Evolutionary conservation across 345 rosid species (phyloP).

Genomic region (Mangifera indica): DNA sequence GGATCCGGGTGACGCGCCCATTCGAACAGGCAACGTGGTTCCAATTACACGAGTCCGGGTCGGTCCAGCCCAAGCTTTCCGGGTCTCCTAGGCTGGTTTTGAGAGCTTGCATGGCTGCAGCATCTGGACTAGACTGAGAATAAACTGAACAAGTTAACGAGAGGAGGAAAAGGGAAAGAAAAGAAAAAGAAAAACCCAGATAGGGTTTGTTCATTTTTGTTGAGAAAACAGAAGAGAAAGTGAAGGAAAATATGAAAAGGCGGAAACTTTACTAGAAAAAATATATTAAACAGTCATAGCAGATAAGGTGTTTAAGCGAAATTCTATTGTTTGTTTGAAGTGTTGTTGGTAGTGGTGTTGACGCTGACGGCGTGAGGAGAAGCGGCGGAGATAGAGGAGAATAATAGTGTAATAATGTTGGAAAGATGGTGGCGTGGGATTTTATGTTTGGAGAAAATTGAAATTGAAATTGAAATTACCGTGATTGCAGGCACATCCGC

Average conservation of each 20-base stretch:
- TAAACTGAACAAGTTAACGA: constrained; percentile 22
- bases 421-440: background rate
- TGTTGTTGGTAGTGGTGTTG: background rate
- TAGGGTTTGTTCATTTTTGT: background rate
- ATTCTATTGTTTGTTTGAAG: background rate
- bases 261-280: background rate
- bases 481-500: no score
- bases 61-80: constrained; percentile 40
- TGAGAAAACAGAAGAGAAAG: constrained; percentile 3
- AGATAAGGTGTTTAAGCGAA: background rate
- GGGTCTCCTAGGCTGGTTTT: constrained; percentile 26
- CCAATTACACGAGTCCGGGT: constrained; percentile 61
- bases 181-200: background rate
- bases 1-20: constrained; percentile 41
- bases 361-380: background rate
- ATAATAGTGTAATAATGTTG: background rate
- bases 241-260: constrained; percentile 1
- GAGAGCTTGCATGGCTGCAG: constrained; percentile 32
- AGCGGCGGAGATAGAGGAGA: constrained; percentile 29
- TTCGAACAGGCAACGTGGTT: constrained; percentile 15
- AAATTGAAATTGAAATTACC: no score
- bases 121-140: constrained; percentile 26
- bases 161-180: constrained; percentile 10
- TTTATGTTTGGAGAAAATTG: no score
- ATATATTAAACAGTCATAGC: constrained; percentile 30